phyloP scores from a whole-genome alignment of 2,329 filamentous ascomycete genomes.

The Penicillium sp. region DNA sequence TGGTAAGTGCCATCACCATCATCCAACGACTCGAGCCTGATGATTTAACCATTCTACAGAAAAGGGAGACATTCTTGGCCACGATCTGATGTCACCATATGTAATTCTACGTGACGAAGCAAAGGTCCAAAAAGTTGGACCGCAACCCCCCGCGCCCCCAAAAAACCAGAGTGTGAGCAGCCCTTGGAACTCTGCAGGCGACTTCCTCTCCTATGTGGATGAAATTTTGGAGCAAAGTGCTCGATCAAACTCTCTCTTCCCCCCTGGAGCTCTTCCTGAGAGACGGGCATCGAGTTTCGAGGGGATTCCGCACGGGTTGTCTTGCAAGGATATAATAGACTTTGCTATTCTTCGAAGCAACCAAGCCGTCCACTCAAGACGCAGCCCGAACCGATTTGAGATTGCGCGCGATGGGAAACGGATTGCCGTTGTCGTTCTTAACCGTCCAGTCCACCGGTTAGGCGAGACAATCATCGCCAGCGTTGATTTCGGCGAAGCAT shows the following conservation, averaged over 20 bases:
- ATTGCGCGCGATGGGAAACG: slow-evolving; percentile 89
- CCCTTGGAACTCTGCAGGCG: slow-evolving; percentile 56
- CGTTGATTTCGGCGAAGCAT: slow-evolving; percentile 78
- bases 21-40: no score
- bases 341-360: slow-evolving; percentile 86
- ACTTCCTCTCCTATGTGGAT: slow-evolving; percentile 78
- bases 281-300: slow-evolving; percentile 56
- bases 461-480: slow-evolving; percentile 85
- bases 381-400: slow-evolving; percentile 90
- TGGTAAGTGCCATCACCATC: slow-evolving; percentile 46
- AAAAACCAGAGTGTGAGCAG: slow-evolving; percentile 47
- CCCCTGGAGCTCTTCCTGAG: slow-evolving; percentile 76
- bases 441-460: slow-evolving; percentile 83
- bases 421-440: slow-evolving; percentile 89
- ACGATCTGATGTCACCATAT: slow-evolving; percentile 94
- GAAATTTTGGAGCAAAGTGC: slow-evolving; percentile 66
- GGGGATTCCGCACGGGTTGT: slow-evolving; percentile 55
- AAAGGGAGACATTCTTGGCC: slow-evolving; percentile 84
- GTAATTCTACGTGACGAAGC: slow-evolving; percentile 86
- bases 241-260: slow-evolving; percentile 58
- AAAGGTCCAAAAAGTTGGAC: slow-evolving; percentile 60
- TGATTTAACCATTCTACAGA: slow-evolving; percentile 41
- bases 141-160: slow-evolving; percentile 35
- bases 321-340: slow-evolving; percentile 84
- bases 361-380: slow-evolving; percentile 66